phyloP scores from a whole-genome alignment of 192 early-diverging fungal genomes.

The Coemansia sp. region DNA sequence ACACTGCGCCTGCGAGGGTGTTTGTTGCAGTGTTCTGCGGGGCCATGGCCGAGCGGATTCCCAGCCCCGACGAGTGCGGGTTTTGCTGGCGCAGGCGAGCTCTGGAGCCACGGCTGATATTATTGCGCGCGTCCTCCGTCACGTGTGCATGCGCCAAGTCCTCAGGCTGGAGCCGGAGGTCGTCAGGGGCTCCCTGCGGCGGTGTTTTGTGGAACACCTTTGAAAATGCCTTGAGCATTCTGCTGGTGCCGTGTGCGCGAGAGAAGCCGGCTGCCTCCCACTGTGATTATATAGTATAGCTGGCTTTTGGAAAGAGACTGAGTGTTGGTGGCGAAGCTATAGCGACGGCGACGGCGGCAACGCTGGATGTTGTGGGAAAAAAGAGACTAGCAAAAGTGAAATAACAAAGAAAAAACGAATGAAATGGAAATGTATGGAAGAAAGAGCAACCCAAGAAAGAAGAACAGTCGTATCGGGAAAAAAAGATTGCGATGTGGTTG shows the following conservation, averaged over 20 bases:
- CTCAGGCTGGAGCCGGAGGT: conserved; percentile 12
- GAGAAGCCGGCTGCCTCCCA: conserved; percentile 1
- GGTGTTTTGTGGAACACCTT: conserved; percentile 50
- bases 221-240: conserved; percentile 53
- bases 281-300: conserved; percentile 8
- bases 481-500: too few species aligned
- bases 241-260: not conserved
- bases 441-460: not conserved
- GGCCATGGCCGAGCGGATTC: not conserved
- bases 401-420: not conserved
- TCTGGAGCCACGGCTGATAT: not conserved
- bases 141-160: conserved; percentile 11
- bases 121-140: not conserved
- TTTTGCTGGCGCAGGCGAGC: conserved; percentile 2
- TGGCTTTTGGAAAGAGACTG: not conserved
- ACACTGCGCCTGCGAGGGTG: not conserved
- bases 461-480: not conserved
- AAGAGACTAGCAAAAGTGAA: not conserved
- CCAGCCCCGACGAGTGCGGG: conserved; percentile 5
- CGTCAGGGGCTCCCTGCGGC: conserved; percentile 29
- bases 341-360: not conserved
- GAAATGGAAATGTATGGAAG: not conserved
- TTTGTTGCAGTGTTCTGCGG: not conserved
- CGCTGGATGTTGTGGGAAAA: not conserved
- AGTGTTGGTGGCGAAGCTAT: not conserved